These are phyloP conservation scores for Penicillium flavigenum DNA, from an alignment of 495 filamentous ascomycete genomes.

Conservation along the genomic window DNA sequence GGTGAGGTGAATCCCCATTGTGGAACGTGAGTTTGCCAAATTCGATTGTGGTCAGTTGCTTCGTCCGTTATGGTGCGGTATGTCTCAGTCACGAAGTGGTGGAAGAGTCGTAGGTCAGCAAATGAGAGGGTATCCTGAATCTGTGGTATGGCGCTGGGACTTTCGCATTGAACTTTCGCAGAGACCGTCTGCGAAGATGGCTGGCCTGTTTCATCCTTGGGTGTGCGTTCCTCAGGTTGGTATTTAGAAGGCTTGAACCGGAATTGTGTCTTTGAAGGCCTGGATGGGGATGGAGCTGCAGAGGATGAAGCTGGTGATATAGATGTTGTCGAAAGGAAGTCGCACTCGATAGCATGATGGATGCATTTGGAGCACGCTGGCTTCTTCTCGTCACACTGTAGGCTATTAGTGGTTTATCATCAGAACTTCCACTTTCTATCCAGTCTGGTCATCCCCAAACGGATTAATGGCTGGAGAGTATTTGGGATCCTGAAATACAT, in stretches of 20 bases:
- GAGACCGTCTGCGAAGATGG: constrained; percentile 7
- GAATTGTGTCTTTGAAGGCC: background rate
- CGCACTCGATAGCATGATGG: constrained; percentile 31
- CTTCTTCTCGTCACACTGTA: constrained; percentile 41
- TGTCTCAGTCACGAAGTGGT: constrained; percentile 38
- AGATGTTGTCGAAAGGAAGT: constrained; percentile 15
- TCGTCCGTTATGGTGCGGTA: constrained; percentile 32
- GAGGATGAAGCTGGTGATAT: constrained; percentile 11
- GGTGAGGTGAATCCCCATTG: constrained; percentile 44
- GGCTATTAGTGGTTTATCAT: constrained; percentile 1
- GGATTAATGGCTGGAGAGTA: constrained; percentile 3
- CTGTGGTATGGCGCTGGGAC: constrained; percentile 3
- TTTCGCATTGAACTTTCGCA: background rate
- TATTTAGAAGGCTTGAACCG: constrained; percentile 22
- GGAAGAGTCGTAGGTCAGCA: constrained; percentile 38
- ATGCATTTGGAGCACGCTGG: constrained; percentile 34
- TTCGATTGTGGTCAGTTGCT: constrained; percentile 15
- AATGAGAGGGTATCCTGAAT: constrained; percentile 27
- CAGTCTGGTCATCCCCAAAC: background rate
- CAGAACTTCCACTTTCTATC: background rate
- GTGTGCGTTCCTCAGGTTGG: constrained; percentile 6
- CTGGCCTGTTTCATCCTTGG: constrained; percentile 13
- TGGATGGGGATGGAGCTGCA: background rate
- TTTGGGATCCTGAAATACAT: constrained; percentile 6
- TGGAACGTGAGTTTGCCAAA: constrained; percentile 44